A percentile compares a stretch with the other conserved stretches of the same genome.
phyloP scores from a whole-genome alignment of 345 rosid species.

The Brassica nigra region DNA sequence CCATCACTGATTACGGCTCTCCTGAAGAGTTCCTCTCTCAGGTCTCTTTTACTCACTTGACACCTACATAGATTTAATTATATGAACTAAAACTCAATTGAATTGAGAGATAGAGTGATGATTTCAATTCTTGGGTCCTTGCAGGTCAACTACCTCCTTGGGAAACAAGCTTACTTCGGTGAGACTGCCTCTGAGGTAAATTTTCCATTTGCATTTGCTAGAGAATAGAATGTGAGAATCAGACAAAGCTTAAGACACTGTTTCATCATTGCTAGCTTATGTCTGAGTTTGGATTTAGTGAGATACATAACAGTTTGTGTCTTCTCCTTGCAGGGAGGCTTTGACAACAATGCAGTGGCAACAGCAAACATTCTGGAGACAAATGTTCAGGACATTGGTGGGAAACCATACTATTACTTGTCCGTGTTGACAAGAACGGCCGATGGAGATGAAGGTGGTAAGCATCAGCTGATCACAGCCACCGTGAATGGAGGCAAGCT shows the following conservation, averaged over 20 bases:
- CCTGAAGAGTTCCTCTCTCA: constrained; percentile 77
- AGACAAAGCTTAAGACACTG: neutral
- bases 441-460: constrained; percentile 97
- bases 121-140: neutral
- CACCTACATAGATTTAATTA: neutral
- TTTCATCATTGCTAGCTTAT: constrained; percentile 17
- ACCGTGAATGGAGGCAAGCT: constrained; percentile 82
- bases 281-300: constrained; percentile 5
- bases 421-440: constrained; percentile 93
- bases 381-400: constrained; percentile 44
- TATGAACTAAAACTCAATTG: neutral
- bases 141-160: constrained; percentile 85
- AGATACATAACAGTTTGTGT: neutral
- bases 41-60: constrained; percentile 39
- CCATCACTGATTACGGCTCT: constrained; percentile 69
- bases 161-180: constrained; percentile 77
- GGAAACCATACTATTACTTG: constrained; percentile 66
- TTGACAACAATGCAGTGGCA: constrained; percentile 69
- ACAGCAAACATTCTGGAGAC: constrained; percentile 83
- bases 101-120: neutral
- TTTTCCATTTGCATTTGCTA: neutral
- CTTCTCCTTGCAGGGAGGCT: constrained; percentile 69
- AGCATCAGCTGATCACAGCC: constrained; percentile 82
- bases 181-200: constrained; percentile 79
- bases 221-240: neutral